Evolutionary conservation across 257 asterid genomes (phyloP), one percentile per base, ranked within the genome.

Genomic region (Solanum pinnatisectum): DNA sequence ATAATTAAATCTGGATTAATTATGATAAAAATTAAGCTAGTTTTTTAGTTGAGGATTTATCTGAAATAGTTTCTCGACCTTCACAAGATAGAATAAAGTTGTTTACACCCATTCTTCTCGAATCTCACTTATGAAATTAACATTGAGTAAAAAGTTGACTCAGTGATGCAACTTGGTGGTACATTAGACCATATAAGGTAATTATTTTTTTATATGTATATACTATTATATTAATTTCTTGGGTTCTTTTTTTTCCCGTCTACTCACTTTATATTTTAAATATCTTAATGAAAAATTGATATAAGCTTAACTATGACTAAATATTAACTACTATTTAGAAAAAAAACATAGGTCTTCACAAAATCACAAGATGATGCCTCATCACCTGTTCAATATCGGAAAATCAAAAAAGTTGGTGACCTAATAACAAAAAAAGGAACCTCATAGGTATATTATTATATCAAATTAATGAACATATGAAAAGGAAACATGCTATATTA

Each of bases 361-460:
- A 36, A 20, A 5, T 36, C 10, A 3, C 40, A 76, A 12, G 32
- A 30, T 49, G 8, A 49, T 49, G 59, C 59, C 59, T 49, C 4
- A 15, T 7, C 6, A 3, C 7, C 5, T 39, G 33, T 10, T 39
- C 8, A 77, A 3, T 39, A 5, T n/a, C 0, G 0, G 0, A 6
- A 3, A 16, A 10, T 5, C 4, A 39, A 77, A 20, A 12, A n/a
- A 77, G 14, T 77, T 77, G 59, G 20, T 76, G 35, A 37, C 9
- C 59, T 5, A 59, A 76, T 39, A 9, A 76, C 5, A 44, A n/a
- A 1, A 2, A 3, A 9, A 39, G 33, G 7, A 13, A 13, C 9
- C 12, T 72, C 14, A 18, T 18, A 2, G 23, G 16, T 35, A 73
- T 73, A 73, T 73, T 73, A 60, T 60, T 60, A 60, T 73, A 9